Evolutionary conservation across 2,329 filamentous ascomycete species (phyloP).

Genomic region (Sporothrix luriei): DNA sequence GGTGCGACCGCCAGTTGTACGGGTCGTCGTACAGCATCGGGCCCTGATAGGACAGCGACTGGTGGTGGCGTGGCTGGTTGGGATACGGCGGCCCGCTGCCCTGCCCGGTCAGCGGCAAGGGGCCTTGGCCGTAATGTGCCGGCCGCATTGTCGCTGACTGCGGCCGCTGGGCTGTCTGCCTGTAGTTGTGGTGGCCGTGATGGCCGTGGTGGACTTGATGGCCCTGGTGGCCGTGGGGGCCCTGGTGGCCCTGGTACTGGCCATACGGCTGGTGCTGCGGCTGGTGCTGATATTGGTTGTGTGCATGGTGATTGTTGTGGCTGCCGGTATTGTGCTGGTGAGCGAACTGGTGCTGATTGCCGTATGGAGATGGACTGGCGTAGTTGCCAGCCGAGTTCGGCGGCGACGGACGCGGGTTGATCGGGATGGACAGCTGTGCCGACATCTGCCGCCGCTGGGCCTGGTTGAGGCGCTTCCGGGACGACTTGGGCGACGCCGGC

Average conservation of each 20-base stretch:
- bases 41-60: slow-evolving; percentile 43
- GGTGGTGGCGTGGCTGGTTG: slow-evolving; percentile 41
- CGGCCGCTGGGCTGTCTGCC: slow-evolving; percentile 40
- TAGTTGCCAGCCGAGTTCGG: slow-evolving; percentile 41
- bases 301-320: slow-evolving; percentile 21
- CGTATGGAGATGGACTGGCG: slow-evolving; percentile 40
- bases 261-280: slow-evolving; percentile 31
- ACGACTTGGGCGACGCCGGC: slow-evolving; percentile 28
- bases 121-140: slow-evolving; percentile 38
- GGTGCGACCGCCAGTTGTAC: slow-evolving; percentile 39
- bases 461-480: slow-evolving; percentile 61
- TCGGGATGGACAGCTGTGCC: slow-evolving; percentile 59
- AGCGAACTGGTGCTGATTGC: slow-evolving; percentile 40
- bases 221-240: slow-evolving; percentile 33
- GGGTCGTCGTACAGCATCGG: slow-evolving; percentile 37
- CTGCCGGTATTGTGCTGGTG: slow-evolving; percentile 38
- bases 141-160: slow-evolving; percentile 44
- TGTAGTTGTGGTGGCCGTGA: slow-evolving; percentile 34
- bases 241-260: slow-evolving; percentile 25
- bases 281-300: slow-evolving; percentile 26
- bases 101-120: slow-evolving; percentile 32
- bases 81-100: slow-evolving; percentile 33
- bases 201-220: background rate
- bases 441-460: slow-evolving; percentile 66
- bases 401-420: slow-evolving; percentile 51